Conservation (phyloP, 106 monocot species). For the Xerophyta viscosa region DNA sequence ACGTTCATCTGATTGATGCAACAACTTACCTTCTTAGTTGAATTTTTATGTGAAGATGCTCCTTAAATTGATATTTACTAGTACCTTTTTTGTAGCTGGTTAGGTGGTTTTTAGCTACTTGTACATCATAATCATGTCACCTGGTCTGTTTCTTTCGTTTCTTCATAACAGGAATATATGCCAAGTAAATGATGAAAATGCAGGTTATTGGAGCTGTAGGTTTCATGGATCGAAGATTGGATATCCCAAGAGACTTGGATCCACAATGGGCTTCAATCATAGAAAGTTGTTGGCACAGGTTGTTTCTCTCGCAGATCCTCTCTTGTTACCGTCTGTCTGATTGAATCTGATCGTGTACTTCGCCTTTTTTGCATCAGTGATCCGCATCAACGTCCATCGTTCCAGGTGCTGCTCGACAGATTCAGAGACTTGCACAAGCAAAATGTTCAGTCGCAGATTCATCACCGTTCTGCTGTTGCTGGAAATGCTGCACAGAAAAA, state of each 20-base stretch:
- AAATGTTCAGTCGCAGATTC: conserved; percentile 37
- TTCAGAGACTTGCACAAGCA: conserved; percentile 64
- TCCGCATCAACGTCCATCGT: conserved; percentile 63
- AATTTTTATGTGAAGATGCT: no score
- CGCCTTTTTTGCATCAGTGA: conserved; percentile 33
- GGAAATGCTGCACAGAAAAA: conserved; percentile 23
- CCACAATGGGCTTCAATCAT: conserved; percentile 82
- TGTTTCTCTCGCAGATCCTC: no score
- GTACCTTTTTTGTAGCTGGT: no score
- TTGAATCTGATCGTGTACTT: background rate
- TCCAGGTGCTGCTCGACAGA: conserved; percentile 68
- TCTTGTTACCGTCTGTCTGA: no score
- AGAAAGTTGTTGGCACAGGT: conserved; percentile 92
- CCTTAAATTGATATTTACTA: no score
- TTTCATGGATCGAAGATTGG: conserved; percentile 87
- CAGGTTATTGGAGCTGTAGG: conserved; percentile 96
- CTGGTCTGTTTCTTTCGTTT: no score
- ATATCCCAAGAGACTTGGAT: conserved; percentile 72
- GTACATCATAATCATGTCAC: no score
- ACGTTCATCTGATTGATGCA: no score
- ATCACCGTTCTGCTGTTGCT: conserved; percentile 22
- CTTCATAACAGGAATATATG: no score
- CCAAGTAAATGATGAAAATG: background rate
- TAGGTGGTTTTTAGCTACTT: no score
- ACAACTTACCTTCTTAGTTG: no score